Evolutionary conservation across 768 basidiomycete genomes (phyloP).

Genomic region (Rickenella mellea): DNA sequence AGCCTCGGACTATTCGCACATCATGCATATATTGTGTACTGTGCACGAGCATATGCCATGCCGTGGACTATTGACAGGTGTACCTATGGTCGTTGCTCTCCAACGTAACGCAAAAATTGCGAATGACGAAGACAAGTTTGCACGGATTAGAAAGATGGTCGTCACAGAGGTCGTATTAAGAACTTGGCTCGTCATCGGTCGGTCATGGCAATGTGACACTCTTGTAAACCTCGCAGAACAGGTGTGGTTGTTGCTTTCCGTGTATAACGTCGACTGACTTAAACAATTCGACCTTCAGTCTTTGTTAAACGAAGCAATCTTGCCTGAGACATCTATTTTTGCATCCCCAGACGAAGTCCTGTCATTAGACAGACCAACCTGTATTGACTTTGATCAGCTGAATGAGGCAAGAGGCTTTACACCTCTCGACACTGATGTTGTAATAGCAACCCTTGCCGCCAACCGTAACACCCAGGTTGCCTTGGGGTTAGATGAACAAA

Average conservation of each 20-base stretch:
- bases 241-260: slow-evolving; percentile 34
- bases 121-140: slow-evolving; percentile 28
- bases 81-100: slow-evolving; percentile 82
- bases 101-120: slow-evolving; percentile 40
- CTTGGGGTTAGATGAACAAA: slow-evolving; percentile 51
- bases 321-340: no score
- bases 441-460: slow-evolving; percentile 46
- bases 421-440: slow-evolving; percentile 43
- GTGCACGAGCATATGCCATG: slow-evolving; percentile 69
- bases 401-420: no score
- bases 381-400: no score
- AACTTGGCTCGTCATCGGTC: slow-evolving; percentile 62
- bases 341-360: no score
- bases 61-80: slow-evolving; percentile 62
- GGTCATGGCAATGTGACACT: slow-evolving; percentile 55
- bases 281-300: slow-evolving; percentile 8
- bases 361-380: no score
- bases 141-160: slow-evolving; percentile 34
- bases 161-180: slow-evolving; percentile 56
- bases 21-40: slow-evolving; percentile 55
- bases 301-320: no score
- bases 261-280: no score
- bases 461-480: slow-evolving; percentile 48
- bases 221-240: slow-evolving; percentile 45
- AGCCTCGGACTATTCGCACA: slow-evolving; percentile 64